phyloP scores from a whole-genome alignment of 768 basidiomycete genomes.

The Mycena galericulata region DNA sequence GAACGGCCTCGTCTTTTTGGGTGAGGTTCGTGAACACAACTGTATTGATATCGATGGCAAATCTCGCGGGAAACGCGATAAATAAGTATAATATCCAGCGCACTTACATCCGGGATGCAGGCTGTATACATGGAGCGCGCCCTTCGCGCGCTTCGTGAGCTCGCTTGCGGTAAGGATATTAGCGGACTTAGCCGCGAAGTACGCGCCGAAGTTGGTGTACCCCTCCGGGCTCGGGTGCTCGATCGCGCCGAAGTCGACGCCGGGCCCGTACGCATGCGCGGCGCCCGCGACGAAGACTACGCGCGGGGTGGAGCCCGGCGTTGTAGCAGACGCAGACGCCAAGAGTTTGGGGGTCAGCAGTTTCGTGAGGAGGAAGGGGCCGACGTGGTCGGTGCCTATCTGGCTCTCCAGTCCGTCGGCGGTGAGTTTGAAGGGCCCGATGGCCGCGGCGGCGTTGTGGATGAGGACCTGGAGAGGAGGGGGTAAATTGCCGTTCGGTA shows the following conservation, averaged over 20 bases:
- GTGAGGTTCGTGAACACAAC: conserved; percentile 9
- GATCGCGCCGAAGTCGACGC: background rate
- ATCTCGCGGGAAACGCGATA: background rate
- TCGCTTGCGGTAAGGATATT: conserved; percentile 11
- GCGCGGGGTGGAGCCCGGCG: background rate
- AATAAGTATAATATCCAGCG: no score
- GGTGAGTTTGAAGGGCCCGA: conserved; percentile 7
- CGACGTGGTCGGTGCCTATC: no score
- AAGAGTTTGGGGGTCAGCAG: conserved; percentile 2
- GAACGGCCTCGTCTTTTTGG: conserved; percentile 4
- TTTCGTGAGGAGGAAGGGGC: conserved; percentile 6
- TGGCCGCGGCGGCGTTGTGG: conserved; percentile 7
- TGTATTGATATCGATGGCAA: background rate
- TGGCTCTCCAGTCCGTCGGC: no score
- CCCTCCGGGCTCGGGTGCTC: background rate
- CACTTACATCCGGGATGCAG: conserved; percentile 2
- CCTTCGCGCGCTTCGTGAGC: background rate
- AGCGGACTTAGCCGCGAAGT: background rate
- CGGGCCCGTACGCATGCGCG: conserved; percentile 4
- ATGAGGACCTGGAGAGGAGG: conserved; percentile 2
- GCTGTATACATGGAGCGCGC: conserved; percentile 5
- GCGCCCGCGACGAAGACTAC: no score
- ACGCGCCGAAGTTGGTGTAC: conserved; percentile 7
- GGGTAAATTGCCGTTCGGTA: conserved; percentile 8
- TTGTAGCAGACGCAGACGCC: background rate